A percentile compares a stretch with the other conserved stretches of the same genome.
Conservation (phyloP, 805 yeast genomes). For the Saturnispora silvae region DNA sequence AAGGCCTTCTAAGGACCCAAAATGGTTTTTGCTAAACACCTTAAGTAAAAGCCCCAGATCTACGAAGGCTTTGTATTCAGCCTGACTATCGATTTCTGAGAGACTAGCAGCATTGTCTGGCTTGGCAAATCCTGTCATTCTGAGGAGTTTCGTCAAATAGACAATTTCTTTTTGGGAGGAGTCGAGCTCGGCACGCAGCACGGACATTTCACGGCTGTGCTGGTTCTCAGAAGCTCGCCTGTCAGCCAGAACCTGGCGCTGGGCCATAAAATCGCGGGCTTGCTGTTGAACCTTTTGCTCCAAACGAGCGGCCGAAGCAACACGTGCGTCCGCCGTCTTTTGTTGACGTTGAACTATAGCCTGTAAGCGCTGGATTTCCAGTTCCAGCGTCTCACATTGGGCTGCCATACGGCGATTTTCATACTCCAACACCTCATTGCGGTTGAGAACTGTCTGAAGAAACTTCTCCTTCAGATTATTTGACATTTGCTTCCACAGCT, state of each 20-base stretch:
- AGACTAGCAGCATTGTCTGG: background rate
- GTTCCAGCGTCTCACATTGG: background rate
- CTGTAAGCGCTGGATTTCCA: conserved; percentile 1
- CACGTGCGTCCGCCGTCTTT: background rate
- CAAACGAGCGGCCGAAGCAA: background rate
- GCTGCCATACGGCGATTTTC: background rate
- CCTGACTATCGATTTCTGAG: background rate
- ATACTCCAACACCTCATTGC: conserved; percentile 1
- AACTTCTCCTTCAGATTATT: conserved; percentile 6
- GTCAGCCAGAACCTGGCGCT: background rate
- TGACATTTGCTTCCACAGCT: no score
- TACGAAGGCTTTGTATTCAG: conserved; percentile 4
- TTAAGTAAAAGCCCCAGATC: conserved; percentile 5
- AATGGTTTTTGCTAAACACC: background rate
- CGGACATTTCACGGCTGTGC: background rate
- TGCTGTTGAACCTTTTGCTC: background rate
- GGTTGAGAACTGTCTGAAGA: conserved; percentile 1
- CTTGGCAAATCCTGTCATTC: background rate
- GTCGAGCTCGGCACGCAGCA: background rate
- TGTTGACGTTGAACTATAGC: background rate
- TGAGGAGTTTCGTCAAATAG: conserved; percentile 3
- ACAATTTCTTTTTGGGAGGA: conserved; percentile 3
- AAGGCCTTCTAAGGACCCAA: background rate
- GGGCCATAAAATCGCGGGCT: background rate
- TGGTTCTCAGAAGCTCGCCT: background rate